These are phyloP conservation scores for Rubus parviflorus DNA, from an alignment of 306 rosid species.

Conservation along the genomic window DNA sequence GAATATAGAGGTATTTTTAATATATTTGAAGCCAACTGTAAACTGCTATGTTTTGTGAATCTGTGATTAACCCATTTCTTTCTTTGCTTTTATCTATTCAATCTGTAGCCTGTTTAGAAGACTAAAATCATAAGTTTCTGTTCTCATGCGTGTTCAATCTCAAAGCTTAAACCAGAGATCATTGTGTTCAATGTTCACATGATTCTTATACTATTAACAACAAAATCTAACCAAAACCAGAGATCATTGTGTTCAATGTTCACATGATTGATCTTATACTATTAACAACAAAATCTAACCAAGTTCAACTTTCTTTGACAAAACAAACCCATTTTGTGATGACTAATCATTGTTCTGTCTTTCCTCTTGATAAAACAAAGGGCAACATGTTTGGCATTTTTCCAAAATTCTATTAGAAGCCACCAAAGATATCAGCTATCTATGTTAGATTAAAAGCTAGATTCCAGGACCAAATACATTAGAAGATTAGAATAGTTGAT, in stretches of 20 bases:
- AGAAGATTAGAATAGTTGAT: neutral
- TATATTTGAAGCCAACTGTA: neutral
- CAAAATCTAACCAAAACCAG: neutral
- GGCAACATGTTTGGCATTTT: neutral
- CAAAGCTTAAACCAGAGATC: neutral
- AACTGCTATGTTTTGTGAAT: neutral
- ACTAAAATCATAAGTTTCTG: neutral
- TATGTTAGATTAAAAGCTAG: neutral
- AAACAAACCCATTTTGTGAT: neutral
- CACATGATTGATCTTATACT: neutral
- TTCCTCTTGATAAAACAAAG: neutral
- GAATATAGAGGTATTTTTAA: neutral
- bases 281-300: neutral
- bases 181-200: neutral
- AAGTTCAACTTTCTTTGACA: neutral
- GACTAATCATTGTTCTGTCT: neutral
- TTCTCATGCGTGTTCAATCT: too few relatives aligned
- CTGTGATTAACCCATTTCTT: neutral
- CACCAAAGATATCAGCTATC: neutral
- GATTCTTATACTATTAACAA: neutral
- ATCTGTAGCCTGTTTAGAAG: neutral
- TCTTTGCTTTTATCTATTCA: neutral
- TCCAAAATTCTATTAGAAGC: neutral
- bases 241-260: neutral
- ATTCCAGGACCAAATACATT: neutral